Base-by-base conservation (phyloP, 2,329 filamentous ascomycete species). In the Ophiostoma sp. region DNA sequence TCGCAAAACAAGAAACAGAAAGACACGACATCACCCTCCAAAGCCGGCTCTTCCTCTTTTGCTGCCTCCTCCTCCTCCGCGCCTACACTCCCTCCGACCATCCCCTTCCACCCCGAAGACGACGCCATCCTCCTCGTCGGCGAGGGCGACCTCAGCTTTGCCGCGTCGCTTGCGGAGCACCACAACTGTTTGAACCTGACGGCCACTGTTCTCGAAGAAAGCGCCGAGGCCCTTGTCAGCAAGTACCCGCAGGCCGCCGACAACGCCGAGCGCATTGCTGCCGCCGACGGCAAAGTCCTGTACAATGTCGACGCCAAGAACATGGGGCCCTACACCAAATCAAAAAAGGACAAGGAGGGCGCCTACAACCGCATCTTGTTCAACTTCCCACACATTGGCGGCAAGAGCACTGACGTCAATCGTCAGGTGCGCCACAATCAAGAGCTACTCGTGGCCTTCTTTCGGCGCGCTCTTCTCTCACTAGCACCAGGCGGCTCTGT, bases 331-430 rank as follows among this genome's bases (percentile, higher is more conserved):
- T 86, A 61, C 33, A 50, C 85, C 2, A 64, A 72, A 25, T 36
- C 31, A 22, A 31, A 59, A 17, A 22, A 55, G 50, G 42, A 28
- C 39, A 48, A 84, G 82, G 64, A 83, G 81, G 73, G 78, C 3
- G 82, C 84, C 3, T 95, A 92, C 86, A 91, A 97, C 81, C 88
- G 90, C 73, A 91, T 98, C 75, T 86, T 95, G 77, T 99, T 98
- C 89, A 97, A 98, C 85, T 99, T 99, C 82, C 96, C 96, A 48
- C 96, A 99, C 84, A 92, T 97, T 3, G 96, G 96, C 76, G 96
- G 96, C 63, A 91, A 97, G 78, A 92, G 90, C 76, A 98, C 92
- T 77, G 95, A 98, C 83, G 92, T 98, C 72, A 98, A 98, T 84
- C 88, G 96, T 48, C 96, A 99, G 83, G 94, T 98, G 17, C 90